Evolutionary conservation across 2,329 filamentous ascomycete species (phyloP).

Genomic region (Colletotrichum destructivum): DNA sequence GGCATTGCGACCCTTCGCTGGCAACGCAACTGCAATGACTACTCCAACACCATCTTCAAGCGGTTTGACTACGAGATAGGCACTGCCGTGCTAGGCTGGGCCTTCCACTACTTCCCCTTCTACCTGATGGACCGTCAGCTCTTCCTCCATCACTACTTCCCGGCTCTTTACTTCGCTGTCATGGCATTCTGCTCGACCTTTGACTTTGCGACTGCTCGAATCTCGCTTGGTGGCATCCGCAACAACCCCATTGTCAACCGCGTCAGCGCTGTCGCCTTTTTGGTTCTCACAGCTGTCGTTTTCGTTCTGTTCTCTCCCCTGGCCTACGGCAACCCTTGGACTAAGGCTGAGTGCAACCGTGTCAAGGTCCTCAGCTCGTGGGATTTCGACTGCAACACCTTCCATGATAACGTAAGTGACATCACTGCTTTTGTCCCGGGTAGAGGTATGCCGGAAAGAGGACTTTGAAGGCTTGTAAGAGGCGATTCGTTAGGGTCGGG

Average conservation of each 20-base stretch:
- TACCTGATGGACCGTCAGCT: constrained; percentile 98
- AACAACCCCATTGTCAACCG: constrained; percentile 82
- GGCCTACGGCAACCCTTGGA: constrained; percentile 95
- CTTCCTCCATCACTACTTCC: constrained; percentile 99
- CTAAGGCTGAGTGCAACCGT: constrained; percentile 85
- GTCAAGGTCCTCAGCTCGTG: constrained; percentile 91
- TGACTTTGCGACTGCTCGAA: constrained; percentile 85
- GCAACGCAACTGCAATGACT: constrained; percentile 94
- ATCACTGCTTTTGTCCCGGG: constrained; percentile 53
- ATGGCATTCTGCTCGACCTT: constrained; percentile 90
- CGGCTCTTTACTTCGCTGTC: constrained; percentile 94
- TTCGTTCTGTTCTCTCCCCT: constrained; percentile 92
- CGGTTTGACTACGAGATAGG: constrained; percentile 98
- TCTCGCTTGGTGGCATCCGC: constrained; percentile 77
- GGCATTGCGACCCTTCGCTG: constrained; percentile 89
- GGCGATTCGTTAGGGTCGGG: background rate
- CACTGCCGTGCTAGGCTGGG: constrained; percentile 91
- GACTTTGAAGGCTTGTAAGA: constrained; percentile 18
- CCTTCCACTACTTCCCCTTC: constrained; percentile 99
- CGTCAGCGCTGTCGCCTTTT: constrained; percentile 79
- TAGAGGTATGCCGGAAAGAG: constrained; percentile 52
- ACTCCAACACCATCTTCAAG: constrained; percentile 86
- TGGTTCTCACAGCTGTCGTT: constrained; percentile 80
- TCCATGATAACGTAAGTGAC: constrained; percentile 85
- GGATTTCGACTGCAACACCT: constrained; percentile 99